Percentiles rank a stretch among this genome's conserved stretches.
phyloP scores from a whole-genome alignment of 2,329 filamentous ascomycete genomes.

The Neonectria faginata region DNA sequence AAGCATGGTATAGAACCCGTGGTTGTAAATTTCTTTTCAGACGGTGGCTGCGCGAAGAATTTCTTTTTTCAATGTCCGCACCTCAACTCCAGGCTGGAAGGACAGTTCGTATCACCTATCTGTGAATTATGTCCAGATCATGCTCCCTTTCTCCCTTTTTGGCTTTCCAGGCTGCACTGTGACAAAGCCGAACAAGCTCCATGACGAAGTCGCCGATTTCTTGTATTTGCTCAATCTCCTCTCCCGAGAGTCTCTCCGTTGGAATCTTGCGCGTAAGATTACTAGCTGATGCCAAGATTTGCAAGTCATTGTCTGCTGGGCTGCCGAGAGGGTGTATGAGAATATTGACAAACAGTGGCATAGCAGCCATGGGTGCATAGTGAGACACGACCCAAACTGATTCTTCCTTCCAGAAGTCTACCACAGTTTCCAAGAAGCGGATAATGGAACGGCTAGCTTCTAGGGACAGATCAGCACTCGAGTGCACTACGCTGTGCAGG shows the following conservation, averaged over 20 bases:
- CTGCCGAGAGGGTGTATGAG: slow-evolving; percentile 35
- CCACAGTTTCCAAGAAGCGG: slow-evolving; percentile 31
- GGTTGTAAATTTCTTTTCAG: too few relatives aligned
- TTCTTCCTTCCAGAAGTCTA: slow-evolving; percentile 37
- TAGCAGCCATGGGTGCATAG: slow-evolving; percentile 36
- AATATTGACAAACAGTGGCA: slow-evolving; percentile 38
- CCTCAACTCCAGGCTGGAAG: background rate
- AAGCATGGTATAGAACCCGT: too few relatives aligned
- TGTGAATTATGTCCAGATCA: slow-evolving; percentile 37
- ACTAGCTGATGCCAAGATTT: slow-evolving; percentile 35
- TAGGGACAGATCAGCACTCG: slow-evolving; percentile 35
- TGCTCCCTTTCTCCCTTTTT: slow-evolving; percentile 33
- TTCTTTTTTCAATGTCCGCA: slow-evolving; percentile 1
- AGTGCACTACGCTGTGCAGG: slow-evolving; percentile 33
- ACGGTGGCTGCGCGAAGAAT: too few relatives aligned
- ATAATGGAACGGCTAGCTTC: slow-evolving; percentile 36
- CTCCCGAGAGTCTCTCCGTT: slow-evolving; percentile 31
- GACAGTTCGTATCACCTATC: slow-evolving; percentile 1
- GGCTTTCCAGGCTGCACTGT: slow-evolving; percentile 37
- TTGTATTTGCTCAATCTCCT: slow-evolving; percentile 37
- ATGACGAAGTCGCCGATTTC: slow-evolving; percentile 38
- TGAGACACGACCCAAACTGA: slow-evolving; percentile 34
- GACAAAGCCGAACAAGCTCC: slow-evolving; percentile 36
- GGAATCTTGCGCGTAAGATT: slow-evolving; percentile 35
- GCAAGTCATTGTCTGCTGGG: slow-evolving; percentile 31